Evolutionary conservation across 306 rosid genomes (phyloP).

Genomic region (Arachis stenosperma): DNA sequence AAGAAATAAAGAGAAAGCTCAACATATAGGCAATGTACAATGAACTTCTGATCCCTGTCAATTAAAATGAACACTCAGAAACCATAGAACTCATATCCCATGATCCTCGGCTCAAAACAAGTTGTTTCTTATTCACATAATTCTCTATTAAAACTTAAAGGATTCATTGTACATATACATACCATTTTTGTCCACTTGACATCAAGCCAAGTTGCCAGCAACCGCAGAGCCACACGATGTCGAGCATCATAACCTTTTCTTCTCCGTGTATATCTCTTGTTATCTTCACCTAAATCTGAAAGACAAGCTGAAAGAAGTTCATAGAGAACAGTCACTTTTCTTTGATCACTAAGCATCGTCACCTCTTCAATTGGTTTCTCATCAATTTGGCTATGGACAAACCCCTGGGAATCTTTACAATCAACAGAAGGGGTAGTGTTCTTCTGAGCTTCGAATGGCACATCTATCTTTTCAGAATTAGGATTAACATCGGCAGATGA

Average conservation of each 20-base stretch:
- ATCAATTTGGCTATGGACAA: slow-evolving; percentile 37
- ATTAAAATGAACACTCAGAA: slow-evolving; percentile 9
- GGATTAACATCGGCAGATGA: slow-evolving; percentile 51
- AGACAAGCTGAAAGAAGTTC: slow-evolving; percentile 86
- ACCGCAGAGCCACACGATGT: slow-evolving; percentile 73
- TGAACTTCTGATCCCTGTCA: slow-evolving; percentile 19
- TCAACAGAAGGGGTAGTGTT: slow-evolving; percentile 34
- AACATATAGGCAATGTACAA: slow-evolving; percentile 16
- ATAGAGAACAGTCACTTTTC: slow-evolving; percentile 82
- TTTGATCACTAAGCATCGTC: slow-evolving; percentile 63
- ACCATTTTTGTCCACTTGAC: slow-evolving; percentile 87
- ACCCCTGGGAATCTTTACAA: slow-evolving; percentile 41
- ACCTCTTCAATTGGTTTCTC: slow-evolving; percentile 71
- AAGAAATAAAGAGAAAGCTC: slow-evolving; percentile 26
- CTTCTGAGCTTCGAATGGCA: slow-evolving; percentile 42
- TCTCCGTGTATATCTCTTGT: slow-evolving; percentile 52
- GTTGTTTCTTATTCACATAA: slow-evolving; percentile 19
- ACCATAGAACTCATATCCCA: slow-evolving; percentile 19
- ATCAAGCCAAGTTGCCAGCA: slow-evolving; percentile 88
- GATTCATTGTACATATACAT: slow-evolving; percentile 43
- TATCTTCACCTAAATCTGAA: slow-evolving; percentile 54
- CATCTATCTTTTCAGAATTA: slow-evolving; percentile 47
- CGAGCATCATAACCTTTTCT: slow-evolving; percentile 95
- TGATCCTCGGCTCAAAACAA: slow-evolving; percentile 22
- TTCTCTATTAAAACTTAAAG: slow-evolving; percentile 13